These are phyloP conservation scores for Aspergillus sp. DNA, from an alignment of 2,329 filamentous ascomycete genomes.

Conservation along the genomic window DNA sequence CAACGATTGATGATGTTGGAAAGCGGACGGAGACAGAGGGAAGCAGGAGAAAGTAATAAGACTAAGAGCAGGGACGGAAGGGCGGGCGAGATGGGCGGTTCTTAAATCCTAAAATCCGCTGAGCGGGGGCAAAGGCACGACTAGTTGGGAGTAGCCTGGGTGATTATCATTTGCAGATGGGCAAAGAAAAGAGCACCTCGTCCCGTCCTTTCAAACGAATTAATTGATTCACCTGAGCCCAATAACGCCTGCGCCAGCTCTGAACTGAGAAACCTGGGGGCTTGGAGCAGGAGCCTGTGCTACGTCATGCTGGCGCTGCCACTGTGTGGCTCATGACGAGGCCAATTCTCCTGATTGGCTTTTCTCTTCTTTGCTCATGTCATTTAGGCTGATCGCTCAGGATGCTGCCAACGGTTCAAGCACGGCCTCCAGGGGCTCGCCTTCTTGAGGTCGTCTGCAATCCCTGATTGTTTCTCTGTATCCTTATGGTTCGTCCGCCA, in stretches of 20 bases:
- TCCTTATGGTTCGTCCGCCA: background rate
- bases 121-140: slow-evolving; percentile 2
- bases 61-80: background rate
- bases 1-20: background rate
- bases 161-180: slow-evolving; percentile 5
- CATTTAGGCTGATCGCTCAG: background rate
- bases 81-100: slow-evolving; percentile 1
- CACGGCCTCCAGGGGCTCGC: background rate
- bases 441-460: too few species aligned
- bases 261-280: background rate
- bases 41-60: background rate
- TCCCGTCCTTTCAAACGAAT: background rate
- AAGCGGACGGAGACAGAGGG: background rate
- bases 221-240: background rate
- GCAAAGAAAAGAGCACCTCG: background rate
- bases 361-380: background rate
- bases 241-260: background rate
- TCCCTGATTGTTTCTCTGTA: background rate
- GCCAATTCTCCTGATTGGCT: background rate
- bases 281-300: background rate
- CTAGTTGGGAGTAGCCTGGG: background rate
- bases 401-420: background rate
- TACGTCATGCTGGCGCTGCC: slow-evolving; percentile 19
- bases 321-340: slow-evolving; percentile 18
- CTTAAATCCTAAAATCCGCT: slow-evolving; percentile 3